Evolutionary conservation across 2,329 filamentous ascomycete genomes (phyloP), one percentile per base, ranked within the genome.

Genomic region (Aspergillus costaricaensis): DNA sequence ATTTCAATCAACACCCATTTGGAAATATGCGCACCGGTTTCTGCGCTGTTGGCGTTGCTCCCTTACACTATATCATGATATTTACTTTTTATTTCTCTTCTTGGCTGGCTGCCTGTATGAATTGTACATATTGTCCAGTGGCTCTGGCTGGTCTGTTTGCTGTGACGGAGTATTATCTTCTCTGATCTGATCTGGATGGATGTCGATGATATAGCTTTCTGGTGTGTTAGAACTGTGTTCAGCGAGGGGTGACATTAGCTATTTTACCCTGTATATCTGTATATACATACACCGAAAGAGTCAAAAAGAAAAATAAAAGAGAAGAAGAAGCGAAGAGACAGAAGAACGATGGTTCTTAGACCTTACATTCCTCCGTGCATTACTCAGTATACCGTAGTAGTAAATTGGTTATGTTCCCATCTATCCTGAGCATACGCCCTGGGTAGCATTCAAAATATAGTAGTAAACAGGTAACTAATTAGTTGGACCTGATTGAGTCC

Each of bases 81-180:
- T 19, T 23, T 14, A n/a, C 30, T 49, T 27, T 27, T 30, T 3
- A 17, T 30, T 50, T 32, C 25, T 19, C 25, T 8, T 32, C 23
- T 27, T 50, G 47, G n/a, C 36, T 32, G 53, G 30, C 17, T 55
- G 23, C 38, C 32, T 47, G 53, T 47, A 43, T 44, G 32, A 36
- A 36, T 36, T 36, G 43, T 55, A 55, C 43, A 47, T 27, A 53
- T 23, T 44, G n/a, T 50, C 39, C 36, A 30, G 39, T 55, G 53
- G n/a, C 17, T 55, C n/a, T 47, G 30, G 32, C 47, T 47, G 27
- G 25, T 44, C 41, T 41, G 23, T 30, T 25, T 55, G 17, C 41
- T 36, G 53, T 36, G n/a, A 36, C 32, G 32, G 53, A 25, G 38
- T 21, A 19, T 10, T 19, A 55, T 55, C 38, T 44, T 55, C 52